A percentile compares a stretch with the other conserved stretches of the same genome.
phyloP scores from a whole-genome alignment of 2,329 filamentous ascomycete genomes.

The Rhynchosporium secalis region DNA sequence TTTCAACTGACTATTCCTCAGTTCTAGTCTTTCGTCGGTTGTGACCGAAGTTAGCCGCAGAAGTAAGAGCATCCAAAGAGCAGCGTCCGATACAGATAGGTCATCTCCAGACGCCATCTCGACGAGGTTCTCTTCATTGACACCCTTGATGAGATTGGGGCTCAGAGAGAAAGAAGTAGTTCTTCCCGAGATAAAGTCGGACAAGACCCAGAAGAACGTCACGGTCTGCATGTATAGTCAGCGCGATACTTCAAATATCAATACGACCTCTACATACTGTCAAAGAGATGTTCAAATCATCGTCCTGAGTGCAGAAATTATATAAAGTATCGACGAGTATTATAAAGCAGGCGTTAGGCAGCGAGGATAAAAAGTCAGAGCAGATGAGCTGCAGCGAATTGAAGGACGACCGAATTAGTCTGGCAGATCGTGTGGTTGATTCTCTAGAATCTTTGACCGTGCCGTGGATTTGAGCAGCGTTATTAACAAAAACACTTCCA shows the following conservation, averaged over 20 bases:
- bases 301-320: conserved; percentile 83
- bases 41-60: conserved; percentile 71
- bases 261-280: conserved; percentile 57
- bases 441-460: conserved; percentile 26
- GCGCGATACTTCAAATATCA: conserved; percentile 22
- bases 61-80: conserved; percentile 77
- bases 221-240: conserved; percentile 60
- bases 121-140: conserved; percentile 57
- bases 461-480: conserved; percentile 30
- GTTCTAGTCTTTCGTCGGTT: conserved; percentile 69
- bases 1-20: conserved; percentile 65
- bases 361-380: conserved; percentile 83
- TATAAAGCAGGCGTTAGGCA: conserved; percentile 69
- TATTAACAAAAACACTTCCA: conserved; percentile 69
- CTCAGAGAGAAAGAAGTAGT: conserved; percentile 59
- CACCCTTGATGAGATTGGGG: conserved; percentile 53
- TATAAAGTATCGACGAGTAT: conserved; percentile 84
- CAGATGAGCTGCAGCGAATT: conserved; percentile 88
- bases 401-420: conserved; percentile 83
- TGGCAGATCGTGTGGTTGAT: conserved; percentile 60
- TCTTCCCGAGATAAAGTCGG: conserved; percentile 74
- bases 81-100: conserved; percentile 63
- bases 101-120: conserved; percentile 60
- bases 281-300: conserved; percentile 92
- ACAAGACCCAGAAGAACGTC: conserved; percentile 94